Base-by-base conservation (phyloP, 306 rosid genomes). In the Castanea crenata region DNA sequence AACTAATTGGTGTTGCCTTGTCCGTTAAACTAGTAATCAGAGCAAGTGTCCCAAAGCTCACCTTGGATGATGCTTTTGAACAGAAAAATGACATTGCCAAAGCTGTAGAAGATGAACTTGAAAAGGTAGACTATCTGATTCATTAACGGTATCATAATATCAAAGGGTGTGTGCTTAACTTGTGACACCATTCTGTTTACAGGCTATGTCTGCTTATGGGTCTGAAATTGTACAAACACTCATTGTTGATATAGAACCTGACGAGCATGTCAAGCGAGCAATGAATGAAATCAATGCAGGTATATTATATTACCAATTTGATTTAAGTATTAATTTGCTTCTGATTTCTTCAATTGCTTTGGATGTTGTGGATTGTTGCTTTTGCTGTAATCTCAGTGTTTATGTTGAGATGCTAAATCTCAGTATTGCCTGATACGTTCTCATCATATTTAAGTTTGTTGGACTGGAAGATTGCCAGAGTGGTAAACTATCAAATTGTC, bases 281-380 rank as follows among this genome's bases (percentile, higher is more conserved):
- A 94, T 94, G 99, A 94, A 94, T 75, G 97, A 94, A 84, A 94
- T 94, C 80, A 94, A 92, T 77, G 99, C 99, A 18, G 98, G 98
- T 92, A 87, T 62, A 52, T 31, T 77, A 74, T 63, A 68, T 78
- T 78, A 27, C 34, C 34, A 68, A 72, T 21, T 55, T 63, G 57
- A 70, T 67, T 51, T 5, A 38, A 38, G 65, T 32, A 41, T 76
- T 74, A 46, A 71, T 9, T 86, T 41, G 3, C 56, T 55, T 56
- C 55, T 0, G 38, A 49, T 14, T 69, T 49, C 15, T 23, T 69
- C n/a, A 29, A 54, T 57, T 15, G 51, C 51, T 58, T n/a, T 49
- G 41, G 44, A 70, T n/a, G 20, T 59, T 59, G 67, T 65, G 34
- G 14, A 61, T 65, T 29, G 21, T 34, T 18, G 23, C 49, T 18